Evolutionary conservation across 2,329 filamentous ascomycete species (phyloP).

Genomic region (Endocalyx cinctus): DNA sequence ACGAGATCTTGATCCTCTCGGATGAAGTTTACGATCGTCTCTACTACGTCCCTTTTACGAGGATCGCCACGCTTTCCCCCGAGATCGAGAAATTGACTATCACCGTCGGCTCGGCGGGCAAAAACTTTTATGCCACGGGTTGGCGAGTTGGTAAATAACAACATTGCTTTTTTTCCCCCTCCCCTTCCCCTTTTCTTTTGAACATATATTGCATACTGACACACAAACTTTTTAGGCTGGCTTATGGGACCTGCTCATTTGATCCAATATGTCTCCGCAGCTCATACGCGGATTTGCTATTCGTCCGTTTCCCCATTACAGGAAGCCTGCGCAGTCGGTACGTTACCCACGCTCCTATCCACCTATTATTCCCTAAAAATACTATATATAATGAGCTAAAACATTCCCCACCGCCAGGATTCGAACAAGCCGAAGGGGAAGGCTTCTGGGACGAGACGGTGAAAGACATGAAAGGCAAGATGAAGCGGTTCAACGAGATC

Average conservation of each 20-base stretch:
- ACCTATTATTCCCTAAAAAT: too few relatives aligned
- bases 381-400: conserved; percentile 2
- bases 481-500: conserved; percentile 78
- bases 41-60: conserved; percentile 92
- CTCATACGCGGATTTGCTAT: conserved; percentile 95
- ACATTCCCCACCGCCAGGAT: conserved; percentile 41
- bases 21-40: conserved; percentile 94
- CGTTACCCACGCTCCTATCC: conserved; percentile 10
- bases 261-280: conserved; percentile 86
- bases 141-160: conserved; percentile 71
- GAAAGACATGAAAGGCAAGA: conserved; percentile 83
- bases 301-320: conserved; percentile 89
- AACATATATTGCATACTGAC: conserved; percentile 4
- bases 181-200: not conserved
- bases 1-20: conserved; percentile 89
- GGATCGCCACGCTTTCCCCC: conserved; percentile 84
- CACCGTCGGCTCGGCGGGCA: conserved; percentile 92
- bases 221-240: conserved; percentile 59
- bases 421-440: conserved; percentile 79
- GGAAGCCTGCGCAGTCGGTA: conserved; percentile 82
- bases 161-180: not conserved
- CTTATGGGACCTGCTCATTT: conserved; percentile 84
- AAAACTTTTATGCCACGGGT: conserved; percentile 97
- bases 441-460: conserved; percentile 86
- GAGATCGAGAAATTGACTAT: conserved; percentile 84